phyloP scores from a whole-genome alignment of 306 rosid species.

The Castanea sativa region DNA sequence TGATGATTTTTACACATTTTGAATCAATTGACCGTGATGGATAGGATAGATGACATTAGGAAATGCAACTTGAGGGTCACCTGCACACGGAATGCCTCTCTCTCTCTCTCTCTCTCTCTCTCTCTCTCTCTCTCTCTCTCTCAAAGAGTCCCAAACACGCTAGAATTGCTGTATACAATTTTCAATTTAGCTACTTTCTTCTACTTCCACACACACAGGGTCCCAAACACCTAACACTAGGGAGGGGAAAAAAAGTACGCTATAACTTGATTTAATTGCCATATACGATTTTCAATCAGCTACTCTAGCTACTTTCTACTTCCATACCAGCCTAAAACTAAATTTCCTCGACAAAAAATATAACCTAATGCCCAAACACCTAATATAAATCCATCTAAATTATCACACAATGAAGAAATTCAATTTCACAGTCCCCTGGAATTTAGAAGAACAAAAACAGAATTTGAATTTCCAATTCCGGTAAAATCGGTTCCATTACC shows the following conservation, averaged over 20 bases:
- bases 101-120: no score
- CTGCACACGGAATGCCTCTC: no score
- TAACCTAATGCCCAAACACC: not conserved
- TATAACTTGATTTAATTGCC: not conserved
- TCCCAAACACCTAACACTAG: not conserved
- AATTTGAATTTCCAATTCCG: not conserved
- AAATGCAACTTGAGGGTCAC: no score
- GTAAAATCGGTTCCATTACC: not conserved
- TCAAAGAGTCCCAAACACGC: not conserved
- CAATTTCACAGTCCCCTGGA: not conserved
- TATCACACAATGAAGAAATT: not conserved
- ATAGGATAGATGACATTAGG: no score
- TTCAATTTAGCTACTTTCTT: not conserved
- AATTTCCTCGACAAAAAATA: not conserved
- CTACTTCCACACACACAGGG: not conserved
- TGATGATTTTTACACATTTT: no score
- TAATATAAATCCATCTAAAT: not conserved
- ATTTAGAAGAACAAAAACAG: not conserved
- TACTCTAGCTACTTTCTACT: not conserved
- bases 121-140: no score
- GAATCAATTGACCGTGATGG: no score
- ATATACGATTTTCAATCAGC: not conserved
- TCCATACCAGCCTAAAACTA: not conserved
- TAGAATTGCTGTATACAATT: not conserved
- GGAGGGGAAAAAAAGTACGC: not conserved